phyloP scores from a whole-genome alignment of 352 stramenopile species.

The Phytophthora hybrid region DNA sequence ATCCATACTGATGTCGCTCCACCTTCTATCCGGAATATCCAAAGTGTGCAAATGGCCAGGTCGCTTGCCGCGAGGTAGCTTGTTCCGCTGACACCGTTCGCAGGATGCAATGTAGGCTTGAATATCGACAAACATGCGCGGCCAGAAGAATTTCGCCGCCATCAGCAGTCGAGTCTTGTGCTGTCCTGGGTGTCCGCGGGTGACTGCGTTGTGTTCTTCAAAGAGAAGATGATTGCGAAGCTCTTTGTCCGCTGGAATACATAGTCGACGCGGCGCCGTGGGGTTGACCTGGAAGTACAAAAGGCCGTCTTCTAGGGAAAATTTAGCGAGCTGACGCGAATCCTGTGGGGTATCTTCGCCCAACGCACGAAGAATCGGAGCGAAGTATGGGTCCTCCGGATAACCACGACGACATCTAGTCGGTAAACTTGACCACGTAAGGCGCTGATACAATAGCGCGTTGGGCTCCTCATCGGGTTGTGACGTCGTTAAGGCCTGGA shows the following conservation, averaged over 20 bases:
- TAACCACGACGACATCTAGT: background rate
- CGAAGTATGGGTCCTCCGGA: background rate
- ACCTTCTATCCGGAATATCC: too few relatives aligned
- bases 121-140: background rate
- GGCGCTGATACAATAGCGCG: background rate
- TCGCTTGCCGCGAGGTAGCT: too few relatives aligned
- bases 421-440: background rate
- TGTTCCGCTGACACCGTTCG: too few relatives aligned
- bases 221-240: too few relatives aligned
- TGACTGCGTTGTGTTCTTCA: background rate
- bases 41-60: too few relatives aligned
- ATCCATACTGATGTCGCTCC: too few relatives aligned
- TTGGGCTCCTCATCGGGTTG: background rate
- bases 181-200: background rate
- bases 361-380: background rate
- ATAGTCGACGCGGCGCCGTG: background rate
- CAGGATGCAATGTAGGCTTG: background rate
- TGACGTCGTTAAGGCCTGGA: background rate
- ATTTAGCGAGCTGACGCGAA: slow-evolving; percentile 1
- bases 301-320: background rate
- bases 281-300: background rate
- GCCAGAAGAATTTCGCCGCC: background rate
- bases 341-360: background rate
- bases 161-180: background rate
- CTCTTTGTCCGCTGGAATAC: background rate